Conservation (phyloP, 2,329 filamentous ascomycete genomes). For the Ascochyta lentis region DNA sequence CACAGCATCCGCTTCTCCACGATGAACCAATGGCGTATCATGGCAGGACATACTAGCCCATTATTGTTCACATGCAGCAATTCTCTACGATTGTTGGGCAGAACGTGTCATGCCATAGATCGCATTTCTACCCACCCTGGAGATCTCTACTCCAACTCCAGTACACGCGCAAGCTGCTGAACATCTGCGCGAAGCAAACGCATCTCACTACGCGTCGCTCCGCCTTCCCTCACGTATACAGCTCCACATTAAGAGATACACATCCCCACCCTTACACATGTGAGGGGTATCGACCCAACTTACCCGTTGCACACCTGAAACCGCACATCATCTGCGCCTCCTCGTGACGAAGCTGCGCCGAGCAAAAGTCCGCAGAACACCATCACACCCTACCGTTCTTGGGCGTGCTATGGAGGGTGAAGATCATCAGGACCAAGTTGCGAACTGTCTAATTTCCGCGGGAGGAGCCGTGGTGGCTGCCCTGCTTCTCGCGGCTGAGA, state of each 20-base stretch:
- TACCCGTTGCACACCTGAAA: slow-evolving; percentile 7
- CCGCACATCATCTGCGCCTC: slow-evolving; percentile 12
- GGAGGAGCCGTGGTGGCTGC: slow-evolving; percentile 8
- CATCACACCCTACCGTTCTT: slow-evolving; percentile 1
- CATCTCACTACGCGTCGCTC: slow-evolving; percentile 1
- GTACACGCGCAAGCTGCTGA: background rate
- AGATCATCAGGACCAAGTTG: slow-evolving; percentile 11
- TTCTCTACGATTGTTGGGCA: background rate
- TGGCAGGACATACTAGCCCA: background rate
- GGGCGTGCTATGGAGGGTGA: background rate
- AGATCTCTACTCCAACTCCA: background rate
- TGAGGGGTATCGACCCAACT: background rate
- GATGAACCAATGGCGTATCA: background rate
- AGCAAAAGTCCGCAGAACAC: background rate
- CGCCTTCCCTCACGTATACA: background rate
- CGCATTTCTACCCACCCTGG: background rate
- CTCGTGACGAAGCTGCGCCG: slow-evolving; percentile 9
- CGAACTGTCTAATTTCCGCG: background rate
- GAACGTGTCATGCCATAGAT: background rate
- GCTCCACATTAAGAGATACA: background rate
- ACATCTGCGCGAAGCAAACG: background rate
- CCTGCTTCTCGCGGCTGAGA: slow-evolving; percentile 13
- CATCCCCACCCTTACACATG: background rate
- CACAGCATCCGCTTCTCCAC: background rate
- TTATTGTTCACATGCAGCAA: background rate